Percentiles rank a stretch among this genome's conserved stretches.
These are phyloP conservation scores for Prinsepia uniflora DNA, from an alignment of 306 rosid genomes.

Conservation along the genomic window DNA sequence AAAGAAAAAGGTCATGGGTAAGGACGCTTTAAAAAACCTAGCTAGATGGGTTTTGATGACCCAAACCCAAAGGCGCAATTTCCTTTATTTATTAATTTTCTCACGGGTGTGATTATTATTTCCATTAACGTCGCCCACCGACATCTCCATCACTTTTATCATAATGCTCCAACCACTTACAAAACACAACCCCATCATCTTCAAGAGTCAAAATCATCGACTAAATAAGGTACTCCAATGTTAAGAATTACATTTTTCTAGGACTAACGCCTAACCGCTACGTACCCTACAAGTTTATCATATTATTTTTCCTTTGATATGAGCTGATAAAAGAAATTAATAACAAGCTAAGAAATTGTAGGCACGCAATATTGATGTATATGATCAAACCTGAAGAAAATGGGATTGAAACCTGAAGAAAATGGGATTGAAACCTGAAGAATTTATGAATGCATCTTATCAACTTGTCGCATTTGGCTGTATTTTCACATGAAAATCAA, in stretches of 20 bases:
- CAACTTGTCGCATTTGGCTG: not conserved
- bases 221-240: no score
- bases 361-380: not conserved
- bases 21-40: slow-evolving; percentile 7
- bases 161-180: slow-evolving; percentile 39
- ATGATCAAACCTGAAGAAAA: not conserved
- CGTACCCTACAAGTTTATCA: no score
- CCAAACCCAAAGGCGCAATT: not conserved
- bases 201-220: not conserved
- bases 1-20: slow-evolving; percentile 13
- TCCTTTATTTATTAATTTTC: slow-evolving; percentile 5
- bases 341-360: no score
- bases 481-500: not conserved
- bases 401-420: no score
- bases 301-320: no score
- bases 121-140: slow-evolving; percentile 36
- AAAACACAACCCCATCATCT: slow-evolving; percentile 6
- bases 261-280: no score
- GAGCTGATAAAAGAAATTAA: no score
- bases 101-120: slow-evolving; percentile 42
- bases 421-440: not conserved
- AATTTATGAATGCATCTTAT: not conserved
- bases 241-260: no score
- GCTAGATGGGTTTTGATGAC: slow-evolving; percentile 18
- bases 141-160: slow-evolving; percentile 31